These are phyloP conservation scores for Knoxdaviesia proteae DNA, from an alignment of 2,329 filamentous ascomycete species.

Conservation along the genomic window DNA sequence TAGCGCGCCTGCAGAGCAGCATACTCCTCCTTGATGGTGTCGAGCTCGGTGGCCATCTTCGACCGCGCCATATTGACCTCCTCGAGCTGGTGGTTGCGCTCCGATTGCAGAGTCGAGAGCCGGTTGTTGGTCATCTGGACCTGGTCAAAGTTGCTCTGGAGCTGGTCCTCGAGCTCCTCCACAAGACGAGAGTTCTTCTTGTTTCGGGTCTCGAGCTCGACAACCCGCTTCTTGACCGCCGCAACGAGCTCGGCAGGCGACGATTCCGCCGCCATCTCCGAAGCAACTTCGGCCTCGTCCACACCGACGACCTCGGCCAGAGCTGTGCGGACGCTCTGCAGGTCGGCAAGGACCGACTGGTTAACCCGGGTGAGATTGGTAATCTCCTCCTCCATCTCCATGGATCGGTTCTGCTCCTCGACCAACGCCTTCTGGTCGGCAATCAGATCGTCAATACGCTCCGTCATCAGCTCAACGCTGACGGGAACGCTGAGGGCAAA, in stretches of 20 bases:
- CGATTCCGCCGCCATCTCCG: conserved; percentile 15
- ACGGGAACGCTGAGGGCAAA: conserved; percentile 39
- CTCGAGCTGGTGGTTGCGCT: conserved; percentile 55
- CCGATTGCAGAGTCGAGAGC: conserved; percentile 59
- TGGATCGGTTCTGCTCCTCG: conserved; percentile 32
- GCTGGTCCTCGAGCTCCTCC: conserved; percentile 89
- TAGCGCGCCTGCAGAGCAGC: conserved; percentile 47
- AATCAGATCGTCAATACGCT: conserved; percentile 36
- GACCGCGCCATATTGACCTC: conserved; percentile 48
- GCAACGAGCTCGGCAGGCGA: conserved; percentile 34
- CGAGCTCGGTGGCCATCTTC: conserved; percentile 47
- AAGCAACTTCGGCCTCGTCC: conserved; percentile 18
- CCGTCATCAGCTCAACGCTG: conserved; percentile 45
- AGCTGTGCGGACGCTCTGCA: conserved; percentile 37
- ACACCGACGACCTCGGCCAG: conserved; percentile 31
- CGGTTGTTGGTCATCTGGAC: conserved; percentile 71
- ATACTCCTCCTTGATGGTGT: conserved; percentile 47
- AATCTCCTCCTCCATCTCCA: conserved; percentile 33
- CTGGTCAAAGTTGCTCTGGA: conserved; percentile 87
- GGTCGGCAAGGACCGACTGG: conserved; percentile 36
- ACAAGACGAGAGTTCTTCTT: conserved; percentile 83
- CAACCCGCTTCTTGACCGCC: conserved; percentile 44
- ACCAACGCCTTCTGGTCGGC: conserved; percentile 34
- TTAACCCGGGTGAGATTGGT: conserved; percentile 35
- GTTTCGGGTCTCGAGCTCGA: conserved; percentile 44